Percentiles rank a stretch among this genome's conserved stretches.
Evolutionary conservation across 495 filamentous ascomycete species (phyloP).

Genomic region (Penicillium mononematosum): DNA sequence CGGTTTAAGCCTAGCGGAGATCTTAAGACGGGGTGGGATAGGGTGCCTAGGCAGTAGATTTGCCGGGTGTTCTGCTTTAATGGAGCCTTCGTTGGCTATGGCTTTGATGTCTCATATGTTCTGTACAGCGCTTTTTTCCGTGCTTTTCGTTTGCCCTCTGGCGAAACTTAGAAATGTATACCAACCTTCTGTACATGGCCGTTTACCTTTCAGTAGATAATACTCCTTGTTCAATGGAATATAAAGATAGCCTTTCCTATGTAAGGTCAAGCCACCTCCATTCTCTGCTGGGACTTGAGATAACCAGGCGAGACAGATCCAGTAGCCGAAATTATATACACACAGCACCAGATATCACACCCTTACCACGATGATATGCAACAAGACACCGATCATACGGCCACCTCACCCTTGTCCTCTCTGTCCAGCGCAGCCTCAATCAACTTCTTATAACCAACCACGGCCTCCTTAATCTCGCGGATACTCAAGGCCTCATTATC

Average conservation of each 20-base stretch:
- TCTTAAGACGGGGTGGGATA: slow-evolving; percentile 84
- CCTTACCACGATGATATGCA: not conserved
- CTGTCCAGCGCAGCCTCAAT: slow-evolving; percentile 59
- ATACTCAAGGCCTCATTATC: slow-evolving; percentile 78
- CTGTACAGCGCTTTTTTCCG: slow-evolving; percentile 3
- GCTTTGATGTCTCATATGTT: not conserved
- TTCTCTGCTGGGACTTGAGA: not conserved
- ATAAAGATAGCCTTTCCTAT: not conserved
- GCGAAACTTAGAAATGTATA: slow-evolving; percentile 2
- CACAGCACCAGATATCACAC: not conserved
- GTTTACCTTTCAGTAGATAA: not conserved
- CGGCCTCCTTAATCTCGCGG: slow-evolving; percentile 63
- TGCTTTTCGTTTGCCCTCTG: not conserved
- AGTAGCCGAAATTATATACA: not conserved
- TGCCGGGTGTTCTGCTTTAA: not conserved
- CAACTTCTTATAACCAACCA: slow-evolving; percentile 69
- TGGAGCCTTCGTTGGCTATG: not conserved
- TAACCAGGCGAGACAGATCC: not conserved
- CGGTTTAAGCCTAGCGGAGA: slow-evolving; percentile 75
- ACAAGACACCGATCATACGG: not conserved
- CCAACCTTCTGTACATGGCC: not conserved
- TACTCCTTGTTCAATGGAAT: not conserved
- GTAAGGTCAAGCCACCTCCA: not conserved
- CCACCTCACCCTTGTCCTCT: slow-evolving; percentile 9
- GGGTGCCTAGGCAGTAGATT: slow-evolving; percentile 53